These are phyloP conservation scores for Naganishia albida DNA, from an alignment of 1,284 basidiomycete genomes.

Conservation along the genomic window DNA sequence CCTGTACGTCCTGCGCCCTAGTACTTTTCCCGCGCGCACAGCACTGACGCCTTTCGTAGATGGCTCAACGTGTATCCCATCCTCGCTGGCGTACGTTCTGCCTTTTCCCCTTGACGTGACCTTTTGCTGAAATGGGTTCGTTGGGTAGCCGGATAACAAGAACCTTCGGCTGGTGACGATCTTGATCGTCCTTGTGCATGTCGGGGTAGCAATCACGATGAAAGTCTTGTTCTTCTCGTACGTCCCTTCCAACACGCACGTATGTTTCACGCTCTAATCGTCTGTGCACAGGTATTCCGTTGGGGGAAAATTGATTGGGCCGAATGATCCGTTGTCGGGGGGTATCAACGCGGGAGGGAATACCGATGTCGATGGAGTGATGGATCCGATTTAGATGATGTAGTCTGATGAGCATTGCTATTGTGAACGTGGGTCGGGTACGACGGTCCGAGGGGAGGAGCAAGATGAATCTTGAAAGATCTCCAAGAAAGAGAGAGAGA, in stretches of 20 bases:
- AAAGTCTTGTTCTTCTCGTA: conserved; percentile 86
- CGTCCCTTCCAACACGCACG: conserved; percentile 30
- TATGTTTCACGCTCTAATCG: not conserved
- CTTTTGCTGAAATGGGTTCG: conserved; percentile 8
- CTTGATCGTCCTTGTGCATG: conserved; percentile 68
- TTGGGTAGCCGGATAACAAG: conserved; percentile 74
- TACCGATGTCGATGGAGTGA: conserved; percentile 12
- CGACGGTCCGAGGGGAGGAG: no score
- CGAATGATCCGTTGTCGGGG: conserved; percentile 38
- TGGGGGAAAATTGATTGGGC: conserved; percentile 42
- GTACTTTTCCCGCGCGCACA: no score
- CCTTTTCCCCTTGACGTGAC: not conserved
- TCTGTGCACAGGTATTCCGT: conserved; percentile 38
- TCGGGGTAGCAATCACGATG: conserved; percentile 74
- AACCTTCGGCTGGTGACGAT: conserved; percentile 76
- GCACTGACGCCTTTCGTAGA: conserved; percentile 34
- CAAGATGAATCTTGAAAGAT: no score
- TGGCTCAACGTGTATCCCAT: conserved; percentile 83
- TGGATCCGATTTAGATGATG: conserved; percentile 7
- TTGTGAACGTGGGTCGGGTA: no score
- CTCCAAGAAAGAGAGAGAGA: no score
- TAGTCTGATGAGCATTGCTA: no score
- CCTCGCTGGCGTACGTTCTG: conserved; percentile 69
- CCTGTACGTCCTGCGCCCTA: conserved; percentile 57
- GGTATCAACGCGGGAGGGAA: conserved; percentile 20